Evolutionary conservation across 495 filamentous ascomycete genomes (phyloP).

Genomic region (Penicillium subrubescens): DNA sequence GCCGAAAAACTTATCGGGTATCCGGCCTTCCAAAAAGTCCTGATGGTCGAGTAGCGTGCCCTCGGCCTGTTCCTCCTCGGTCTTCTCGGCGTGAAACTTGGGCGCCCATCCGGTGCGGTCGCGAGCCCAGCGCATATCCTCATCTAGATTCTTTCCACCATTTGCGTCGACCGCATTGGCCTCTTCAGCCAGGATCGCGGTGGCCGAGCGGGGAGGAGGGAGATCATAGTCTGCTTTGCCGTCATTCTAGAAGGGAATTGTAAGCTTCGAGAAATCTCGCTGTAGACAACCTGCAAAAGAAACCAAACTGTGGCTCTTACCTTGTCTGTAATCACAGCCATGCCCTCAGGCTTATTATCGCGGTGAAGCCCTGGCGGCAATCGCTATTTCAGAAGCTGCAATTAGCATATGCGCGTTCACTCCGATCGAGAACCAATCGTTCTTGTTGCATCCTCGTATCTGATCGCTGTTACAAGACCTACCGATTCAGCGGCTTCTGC

Average conservation of each 20-base stretch:
- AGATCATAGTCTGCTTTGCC: slow-evolving; percentile 76
- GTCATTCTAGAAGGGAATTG: slow-evolving; percentile 52
- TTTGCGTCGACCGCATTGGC: slow-evolving; percentile 48
- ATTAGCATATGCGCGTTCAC: slow-evolving; percentile 13
- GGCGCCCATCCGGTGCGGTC: slow-evolving; percentile 86
- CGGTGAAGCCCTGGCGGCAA: slow-evolving; percentile 65
- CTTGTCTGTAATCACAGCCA: slow-evolving; percentile 74
- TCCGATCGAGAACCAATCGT: not conserved
- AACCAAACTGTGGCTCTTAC: slow-evolving; percentile 36
- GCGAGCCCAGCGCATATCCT: slow-evolving; percentile 67
- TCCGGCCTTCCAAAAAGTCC: slow-evolving; percentile 78
- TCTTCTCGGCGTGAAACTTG: slow-evolving; percentile 64
- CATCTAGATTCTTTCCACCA: slow-evolving; percentile 44
- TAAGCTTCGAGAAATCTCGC: not conserved
- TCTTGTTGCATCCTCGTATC: not conserved
- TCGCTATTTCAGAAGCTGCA: slow-evolving; percentile 38
- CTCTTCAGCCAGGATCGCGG: slow-evolving; percentile 52
- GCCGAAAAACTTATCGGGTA: slow-evolving; percentile 91
- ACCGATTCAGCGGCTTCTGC: slow-evolving; percentile 76
- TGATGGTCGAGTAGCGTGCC: slow-evolving; percentile 82
- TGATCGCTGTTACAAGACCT: slow-evolving; percentile 35
- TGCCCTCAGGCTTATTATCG: slow-evolving; percentile 63
- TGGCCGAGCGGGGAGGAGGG: slow-evolving; percentile 70
- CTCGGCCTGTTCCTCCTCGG: slow-evolving; percentile 52
- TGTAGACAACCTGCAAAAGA: not conserved